Base-by-base conservation (phyloP, 2,329 filamentous ascomycete genomes). In the Pseudomassariella vexata region DNA sequence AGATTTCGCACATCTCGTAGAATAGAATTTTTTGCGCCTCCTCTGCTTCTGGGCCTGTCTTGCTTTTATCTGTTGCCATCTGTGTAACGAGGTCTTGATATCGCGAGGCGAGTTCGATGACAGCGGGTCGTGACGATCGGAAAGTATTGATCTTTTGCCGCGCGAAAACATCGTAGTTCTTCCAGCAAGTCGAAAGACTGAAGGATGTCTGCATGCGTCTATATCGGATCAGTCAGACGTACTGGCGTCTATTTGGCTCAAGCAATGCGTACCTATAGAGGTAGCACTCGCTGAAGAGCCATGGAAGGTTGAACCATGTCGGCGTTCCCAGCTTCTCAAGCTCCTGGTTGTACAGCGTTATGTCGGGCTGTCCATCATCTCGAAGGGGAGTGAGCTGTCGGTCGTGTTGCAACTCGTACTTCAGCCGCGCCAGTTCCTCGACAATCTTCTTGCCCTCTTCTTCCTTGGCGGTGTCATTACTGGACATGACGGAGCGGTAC, bases 331-430 rank as follows among this genome's bases (percentile, higher is more conserved):
- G 71, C 43, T 80, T 70, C 44, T 82, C 73, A 5, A 98, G 65
- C 59, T 96, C 89, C 43, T 79, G 68, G 63, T 98, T 98, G 65
- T 95, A 98, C 24, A 73, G 68, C 10, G 71, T 71, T 19, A 95
- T 76, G 48, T 95, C 88, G 9, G 76, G 57, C 43, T 76, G 68
- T 35, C 85, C 85, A 53, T 95, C 89, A 45, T 95, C 83, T 10
- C 65, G 61, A 14, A 94, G 69, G 2, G 84, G 85, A 0, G 73
- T 81, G 47, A 96, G 60, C 41, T 76, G 66, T 25, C 88, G 78
- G 58, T 95, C 80, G 55, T 98, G 92, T 56, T 95, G 85, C 26
- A 96, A 65, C 62, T 96, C 90, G 62, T 96, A 95, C 63, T 98
- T 98, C 49, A 98, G 70, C 44, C 71, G 75, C 5, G 82, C 82